Conservation (phyloP, 805 yeast species). For the Isabelozyma pseudorhagii region DNA sequence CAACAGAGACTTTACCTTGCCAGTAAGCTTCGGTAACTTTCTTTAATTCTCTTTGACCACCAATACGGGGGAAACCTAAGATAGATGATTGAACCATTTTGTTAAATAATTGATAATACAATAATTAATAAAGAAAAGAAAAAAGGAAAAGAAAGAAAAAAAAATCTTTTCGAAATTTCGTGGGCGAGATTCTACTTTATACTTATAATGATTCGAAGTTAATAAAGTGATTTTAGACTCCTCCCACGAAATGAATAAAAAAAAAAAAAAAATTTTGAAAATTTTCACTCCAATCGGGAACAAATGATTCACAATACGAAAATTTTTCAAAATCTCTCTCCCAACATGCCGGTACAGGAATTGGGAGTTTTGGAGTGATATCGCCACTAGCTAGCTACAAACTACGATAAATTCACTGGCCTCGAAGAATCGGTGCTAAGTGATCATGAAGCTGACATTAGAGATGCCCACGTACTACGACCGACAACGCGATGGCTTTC, state of each 20-base stretch:
- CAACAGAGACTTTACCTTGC: constrained; percentile 87
- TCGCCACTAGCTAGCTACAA: background rate
- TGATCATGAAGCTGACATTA: too few relatives aligned
- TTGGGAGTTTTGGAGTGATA: background rate
- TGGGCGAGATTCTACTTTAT: background rate
- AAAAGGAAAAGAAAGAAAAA: background rate
- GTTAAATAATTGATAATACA: background rate
- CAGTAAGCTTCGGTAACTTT: constrained; percentile 99
- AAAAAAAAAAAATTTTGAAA: too few relatives aligned
- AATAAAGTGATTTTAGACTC: background rate
- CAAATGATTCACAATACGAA: background rate
- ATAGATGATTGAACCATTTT: constrained; percentile 95
- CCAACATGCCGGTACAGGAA: background rate
- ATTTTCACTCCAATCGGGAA: background rate
- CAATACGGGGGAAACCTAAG: constrained; percentile 99
- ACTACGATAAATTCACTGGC: background rate
- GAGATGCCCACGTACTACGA: too few relatives aligned
- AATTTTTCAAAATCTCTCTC: background rate
- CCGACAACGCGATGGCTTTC: background rate
- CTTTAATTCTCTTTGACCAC: constrained; percentile 98
- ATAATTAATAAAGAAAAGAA: background rate
- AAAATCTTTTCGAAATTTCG: background rate
- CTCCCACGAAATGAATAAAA: background rate
- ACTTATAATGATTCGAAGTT: background rate
- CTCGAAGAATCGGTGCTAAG: background rate